Conservation (phyloP, 441 rosid genomes). For the Dalechampia spathulata region DNA sequence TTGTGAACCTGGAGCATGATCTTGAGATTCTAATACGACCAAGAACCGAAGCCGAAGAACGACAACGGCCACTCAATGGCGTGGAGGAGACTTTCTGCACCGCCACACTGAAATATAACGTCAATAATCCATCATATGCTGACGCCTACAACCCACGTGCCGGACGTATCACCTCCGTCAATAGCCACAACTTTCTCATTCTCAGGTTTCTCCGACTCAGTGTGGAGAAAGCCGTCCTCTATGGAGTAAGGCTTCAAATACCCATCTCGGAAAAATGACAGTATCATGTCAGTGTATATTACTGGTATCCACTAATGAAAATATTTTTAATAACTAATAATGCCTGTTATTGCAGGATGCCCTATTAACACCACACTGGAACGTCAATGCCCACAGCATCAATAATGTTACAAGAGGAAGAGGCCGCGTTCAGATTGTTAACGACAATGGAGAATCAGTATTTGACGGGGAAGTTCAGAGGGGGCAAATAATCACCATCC, state of each 20-base stretch:
- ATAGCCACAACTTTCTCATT: conserved; percentile 55
- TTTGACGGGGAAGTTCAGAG: conserved; percentile 38
- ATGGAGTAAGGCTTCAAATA: conserved; percentile 22
- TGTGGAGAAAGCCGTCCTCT: conserved; percentile 39
- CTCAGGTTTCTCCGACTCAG: conserved; percentile 45
- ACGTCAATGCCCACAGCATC: conserved; percentile 48
- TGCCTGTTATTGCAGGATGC: conserved; percentile 36
- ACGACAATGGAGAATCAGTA: conserved; percentile 45
- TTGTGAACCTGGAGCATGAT: conserved; percentile 36
- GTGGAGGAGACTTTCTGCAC: conserved; percentile 68
- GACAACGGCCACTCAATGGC: conserved; percentile 35
- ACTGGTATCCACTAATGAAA: no score
- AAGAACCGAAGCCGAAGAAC: conserved; percentile 26
- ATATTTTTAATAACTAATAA: no score
- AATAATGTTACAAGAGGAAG: conserved; percentile 40
- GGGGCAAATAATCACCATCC: conserved; percentile 51
- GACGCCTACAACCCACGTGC: conserved; percentile 50
- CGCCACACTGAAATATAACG: conserved; percentile 41
- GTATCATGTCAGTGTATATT: no score
- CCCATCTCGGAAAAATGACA: no score
- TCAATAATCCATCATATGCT: conserved; percentile 43
- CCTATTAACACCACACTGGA: conserved; percentile 50
- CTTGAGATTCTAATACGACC: conserved; percentile 46
- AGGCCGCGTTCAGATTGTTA: conserved; percentile 45
- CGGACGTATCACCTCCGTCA: conserved; percentile 48